Base-by-base conservation (phyloP, 495 filamentous ascomycete genomes). In the Thozetella sp. region DNA sequence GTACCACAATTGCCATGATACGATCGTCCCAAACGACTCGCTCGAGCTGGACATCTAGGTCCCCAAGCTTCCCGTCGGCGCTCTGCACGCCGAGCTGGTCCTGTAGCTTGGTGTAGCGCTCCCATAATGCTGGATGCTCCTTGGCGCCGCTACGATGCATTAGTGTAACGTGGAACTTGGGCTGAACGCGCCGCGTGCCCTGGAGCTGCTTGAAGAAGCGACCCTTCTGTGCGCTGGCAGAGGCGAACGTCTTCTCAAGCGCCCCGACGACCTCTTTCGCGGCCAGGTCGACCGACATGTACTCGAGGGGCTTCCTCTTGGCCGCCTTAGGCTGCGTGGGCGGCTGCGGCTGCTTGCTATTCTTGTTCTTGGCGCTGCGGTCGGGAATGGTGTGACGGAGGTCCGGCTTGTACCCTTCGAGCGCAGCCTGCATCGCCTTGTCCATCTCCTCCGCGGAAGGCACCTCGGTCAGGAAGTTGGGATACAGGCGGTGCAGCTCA, bases 121-220 rank as follows among this genome's bases (percentile, higher is more conserved):
- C 70, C 95, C 95, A 99, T 17, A 92, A 72, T 1, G 87, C 84
- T 0, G 86, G 80, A 59, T 85, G 68, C 43, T 86, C 70, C 48
- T 77, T 76, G 22, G 87, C 72, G 1, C 73, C 72, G 11, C 88
- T 86, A 51, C 86, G 88, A 72, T 99, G 95, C 69, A 97, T 92
- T 15, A 99, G 83, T 0, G 95, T 99, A 56, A 98, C 89, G 72
- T 99, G 95, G 76, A 97, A 98, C n/a, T 84, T 74, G 27, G 84
- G 65, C 71, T 99, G 95, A 20, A 98, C 71, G 53, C 95, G 90
- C 23, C 88, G 82, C 1, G 79, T 76, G 43, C 87, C 80, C 63
- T 91, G 79, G 24, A 99, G 88, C 48, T 90, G 84, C 60, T 85
- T 80, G 81, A 88, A 98, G 62, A 97, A 87, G 25, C 80, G 83